Base-by-base conservation (phyloP, 306 rosid genomes). In the Herpetospermum pedunculosum region DNA sequence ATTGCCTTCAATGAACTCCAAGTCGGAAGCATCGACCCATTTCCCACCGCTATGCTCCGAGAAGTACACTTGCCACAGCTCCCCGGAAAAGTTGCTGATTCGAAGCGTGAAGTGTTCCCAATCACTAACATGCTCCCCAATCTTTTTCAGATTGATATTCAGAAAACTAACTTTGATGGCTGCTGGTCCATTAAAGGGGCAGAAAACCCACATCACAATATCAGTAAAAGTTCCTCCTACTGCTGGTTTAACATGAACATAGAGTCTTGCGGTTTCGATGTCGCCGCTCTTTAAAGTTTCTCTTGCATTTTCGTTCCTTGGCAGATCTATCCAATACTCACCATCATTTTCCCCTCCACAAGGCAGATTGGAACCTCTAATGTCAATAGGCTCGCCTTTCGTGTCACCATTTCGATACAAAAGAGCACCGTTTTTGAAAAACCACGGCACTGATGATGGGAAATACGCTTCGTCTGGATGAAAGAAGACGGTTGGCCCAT, bases 21-120 rank as follows among this genome's bases (percentile, higher is more conserved):
- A 76, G 53, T 91, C 83, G 35, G 69, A 85, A 62, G 95, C 87
- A 40, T 89, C 77, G 16, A 91, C 79, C 98, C 98, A 94, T 78
- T 75, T 59, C 70, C 97, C 98, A 11, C 98, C 96, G 44, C 98
- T 89, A 78, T 94, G 98, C 75, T 94, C 83, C 30, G 97, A 94
- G 90, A 86, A 94, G 83, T 81, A 94, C 48, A 81, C 83, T 46
- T 89, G 84, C 92, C 92, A 88, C 34, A 94, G 92, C 74, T 94
- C 97, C 75, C 98, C 98, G 0, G 81, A 84, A 83, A 89, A 89
- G 83, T 91, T 94, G 95, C 88, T 87, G 75, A 94, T 58, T 1
- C 98, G 89, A 52, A 94, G 97, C 18, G 98, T 91, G 90, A 86
- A 88, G 82, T 94, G 98, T 81, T 94, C 98, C 98, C 98, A 94